Evolutionary conservation across 1,284 basidiomycete species (phyloP).

Genomic region (Moesziomyces antarcticus): DNA sequence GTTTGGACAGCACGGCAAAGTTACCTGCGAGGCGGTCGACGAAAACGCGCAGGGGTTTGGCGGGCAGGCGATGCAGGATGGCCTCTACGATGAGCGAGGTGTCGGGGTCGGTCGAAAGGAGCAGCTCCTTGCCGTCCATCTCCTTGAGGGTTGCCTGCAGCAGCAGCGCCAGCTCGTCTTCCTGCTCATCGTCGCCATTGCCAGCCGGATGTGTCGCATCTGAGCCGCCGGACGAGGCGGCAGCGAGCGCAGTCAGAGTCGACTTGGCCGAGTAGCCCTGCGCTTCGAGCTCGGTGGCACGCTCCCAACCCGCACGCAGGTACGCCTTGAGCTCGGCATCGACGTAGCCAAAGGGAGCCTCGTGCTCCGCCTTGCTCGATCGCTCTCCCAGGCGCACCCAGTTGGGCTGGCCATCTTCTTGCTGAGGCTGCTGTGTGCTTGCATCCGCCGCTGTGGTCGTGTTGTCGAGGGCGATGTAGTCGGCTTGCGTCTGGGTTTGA

Average conservation of each 20-base stretch:
- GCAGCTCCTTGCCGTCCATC: slow-evolving; percentile 62
- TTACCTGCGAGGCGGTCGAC: slow-evolving; percentile 62
- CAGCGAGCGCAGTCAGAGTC: slow-evolving; percentile 20
- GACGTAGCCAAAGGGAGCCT: slow-evolving; percentile 62
- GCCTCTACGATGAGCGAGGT: slow-evolving; percentile 62
- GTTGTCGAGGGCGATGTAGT: slow-evolving; percentile 30
- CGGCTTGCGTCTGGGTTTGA: slow-evolving; percentile 23
- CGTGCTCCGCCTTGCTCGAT: slow-evolving; percentile 34
- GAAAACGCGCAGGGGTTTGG: slow-evolving; percentile 58
- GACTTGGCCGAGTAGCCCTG: slow-evolving; percentile 33
- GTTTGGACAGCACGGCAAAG: slow-evolving; percentile 49
- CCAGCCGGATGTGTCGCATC: slow-evolving; percentile 1
- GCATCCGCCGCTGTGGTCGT: slow-evolving; percentile 2
- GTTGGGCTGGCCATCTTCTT: slow-evolving; percentile 24
- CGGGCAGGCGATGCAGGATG: slow-evolving; percentile 47
- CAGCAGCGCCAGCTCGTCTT: slow-evolving; percentile 53
- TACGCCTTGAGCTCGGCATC: slow-evolving; percentile 62
- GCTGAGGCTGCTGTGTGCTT: not conserved
- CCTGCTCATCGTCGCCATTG: slow-evolving; percentile 24
- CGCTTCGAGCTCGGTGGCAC: slow-evolving; percentile 37
- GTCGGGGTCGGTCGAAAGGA: slow-evolving; percentile 63
- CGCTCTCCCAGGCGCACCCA: slow-evolving; percentile 39
- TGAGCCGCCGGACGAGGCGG: not conserved
- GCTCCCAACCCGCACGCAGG: slow-evolving; percentile 43
- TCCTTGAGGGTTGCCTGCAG: slow-evolving; percentile 63